phyloP scores from a whole-genome alignment of 2,329 filamentous ascomycete genomes.

The Colletotrichum chrysophilum region DNA sequence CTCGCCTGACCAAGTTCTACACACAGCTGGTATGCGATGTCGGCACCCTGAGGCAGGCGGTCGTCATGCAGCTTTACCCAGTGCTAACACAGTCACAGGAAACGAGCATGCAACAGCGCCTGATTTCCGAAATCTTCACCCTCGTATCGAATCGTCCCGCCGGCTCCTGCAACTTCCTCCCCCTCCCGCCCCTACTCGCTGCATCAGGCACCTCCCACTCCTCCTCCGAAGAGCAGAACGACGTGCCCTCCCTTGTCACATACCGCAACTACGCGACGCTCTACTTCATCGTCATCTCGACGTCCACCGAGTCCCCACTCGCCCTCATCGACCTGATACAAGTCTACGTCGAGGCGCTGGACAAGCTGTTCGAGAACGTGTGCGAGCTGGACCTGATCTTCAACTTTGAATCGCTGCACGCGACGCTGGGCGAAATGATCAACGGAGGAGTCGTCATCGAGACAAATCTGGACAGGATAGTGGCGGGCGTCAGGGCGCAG shows the following conservation, averaged over 20 bases:
- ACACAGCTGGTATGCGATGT: conserved; percentile 79
- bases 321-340: conserved; percentile 96
- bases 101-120: conserved; percentile 93
- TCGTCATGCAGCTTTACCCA: background rate
- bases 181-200: conserved; percentile 71
- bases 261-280: conserved; percentile 98
- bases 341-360: conserved; percentile 95
- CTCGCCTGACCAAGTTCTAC: conserved; percentile 97
- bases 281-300: conserved; percentile 98
- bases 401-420: conserved; percentile 97
- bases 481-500: conserved; percentile 80
- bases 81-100: conserved; percentile 64
- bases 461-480: conserved; percentile 86
- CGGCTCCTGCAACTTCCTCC: conserved; percentile 98
- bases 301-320: conserved; percentile 92
- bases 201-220: conserved; percentile 67
- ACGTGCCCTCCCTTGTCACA: conserved; percentile 92
- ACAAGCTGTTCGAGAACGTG: conserved; percentile 96
- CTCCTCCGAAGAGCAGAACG: conserved; percentile 75
- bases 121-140: conserved; percentile 96
- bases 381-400: conserved; percentile 99
- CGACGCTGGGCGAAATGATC: conserved; percentile 90
- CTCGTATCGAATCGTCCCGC: conserved; percentile 89
- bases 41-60: background rate
- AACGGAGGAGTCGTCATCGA: conserved; percentile 94